Evolutionary conservation across 192 early-diverging fungal genomes (phyloP).

Genomic region (Coemansia reversa): DNA sequence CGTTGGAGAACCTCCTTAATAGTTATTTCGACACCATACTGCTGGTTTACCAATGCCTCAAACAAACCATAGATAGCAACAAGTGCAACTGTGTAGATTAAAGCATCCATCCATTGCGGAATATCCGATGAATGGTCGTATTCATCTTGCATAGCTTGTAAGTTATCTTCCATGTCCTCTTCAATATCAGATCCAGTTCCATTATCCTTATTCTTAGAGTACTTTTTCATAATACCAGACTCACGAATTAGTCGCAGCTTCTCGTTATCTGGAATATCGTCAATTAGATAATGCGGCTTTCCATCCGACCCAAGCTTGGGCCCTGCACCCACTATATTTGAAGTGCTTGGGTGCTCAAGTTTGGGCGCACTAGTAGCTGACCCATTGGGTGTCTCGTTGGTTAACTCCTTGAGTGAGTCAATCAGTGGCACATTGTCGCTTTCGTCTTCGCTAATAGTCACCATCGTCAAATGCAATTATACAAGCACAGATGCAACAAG

Average conservation of each 20-base stretch:
- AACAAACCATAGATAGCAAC: constrained; percentile 41
- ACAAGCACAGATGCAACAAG: not conserved
- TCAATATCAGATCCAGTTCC: constrained; percentile 26
- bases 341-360: constrained; percentile 42
- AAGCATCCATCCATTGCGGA: constrained; percentile 38
- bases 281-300: constrained; percentile 51
- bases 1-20: constrained; percentile 27
- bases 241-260: constrained; percentile 52
- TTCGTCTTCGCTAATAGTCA: constrained; percentile 36
- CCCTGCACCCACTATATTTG: constrained; percentile 39
- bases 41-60: constrained; percentile 53
- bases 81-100: constrained; percentile 40
- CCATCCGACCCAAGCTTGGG: constrained; percentile 39
- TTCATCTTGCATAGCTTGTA: constrained; percentile 8
- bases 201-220: constrained; percentile 23
- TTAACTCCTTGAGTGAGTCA: constrained; percentile 21
- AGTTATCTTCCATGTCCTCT: constrained; percentile 12
- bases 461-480: constrained; percentile 15
- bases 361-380: constrained; percentile 9
- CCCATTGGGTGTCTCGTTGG: not conserved
- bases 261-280: constrained; percentile 54
- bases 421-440: constrained; percentile 38
- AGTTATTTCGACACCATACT: constrained; percentile 41
- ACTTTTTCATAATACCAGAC: constrained; percentile 44
- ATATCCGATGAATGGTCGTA: constrained; percentile 15